Percentiles rank a stretch among this genome's conserved stretches.
phyloP scores from a whole-genome alignment of 1,284 basidiomycete genomes.

The Ustilago bromivora region DNA sequence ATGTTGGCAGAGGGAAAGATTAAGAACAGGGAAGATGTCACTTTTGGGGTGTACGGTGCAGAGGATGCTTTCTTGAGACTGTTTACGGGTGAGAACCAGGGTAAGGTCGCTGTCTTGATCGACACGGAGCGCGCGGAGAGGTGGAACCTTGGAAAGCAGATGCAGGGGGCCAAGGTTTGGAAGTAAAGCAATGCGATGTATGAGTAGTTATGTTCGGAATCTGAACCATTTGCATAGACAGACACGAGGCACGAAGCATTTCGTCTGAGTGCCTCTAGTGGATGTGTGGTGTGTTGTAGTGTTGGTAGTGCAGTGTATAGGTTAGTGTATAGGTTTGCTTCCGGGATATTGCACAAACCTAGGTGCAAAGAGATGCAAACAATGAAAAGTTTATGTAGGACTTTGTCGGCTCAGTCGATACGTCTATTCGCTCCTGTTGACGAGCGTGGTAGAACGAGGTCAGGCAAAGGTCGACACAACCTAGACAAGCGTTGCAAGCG shows the following conservation, averaged over 20 bases:
- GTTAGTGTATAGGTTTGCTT: no score
- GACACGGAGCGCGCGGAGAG: slow-evolving; percentile 47
- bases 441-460: no score
- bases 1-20: slow-evolving; percentile 51
- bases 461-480: no score
- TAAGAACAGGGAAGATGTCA: slow-evolving; percentile 49
- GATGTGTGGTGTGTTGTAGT: no score
- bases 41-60: slow-evolving; percentile 45
- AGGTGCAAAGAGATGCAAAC: no score
- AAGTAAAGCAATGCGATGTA: slow-evolving; percentile 16
- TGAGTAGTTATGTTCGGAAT: background rate
- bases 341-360: no score
- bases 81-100: slow-evolving; percentile 51
- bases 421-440: no score
- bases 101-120: slow-evolving; percentile 50
- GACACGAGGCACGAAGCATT: no score
- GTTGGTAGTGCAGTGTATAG: no score
- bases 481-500: background rate
- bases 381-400: no score
- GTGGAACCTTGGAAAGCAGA: slow-evolving; percentile 45
- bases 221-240: background rate
- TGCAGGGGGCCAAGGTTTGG: slow-evolving; percentile 39
- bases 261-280: no score
- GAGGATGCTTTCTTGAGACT: slow-evolving; percentile 50
- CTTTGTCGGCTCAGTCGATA: no score